A percentile compares a stretch with the other conserved stretches of the same genome.
Conservation (phyloP, 805 yeast species). For the Saturnispora mendoncae region DNA sequence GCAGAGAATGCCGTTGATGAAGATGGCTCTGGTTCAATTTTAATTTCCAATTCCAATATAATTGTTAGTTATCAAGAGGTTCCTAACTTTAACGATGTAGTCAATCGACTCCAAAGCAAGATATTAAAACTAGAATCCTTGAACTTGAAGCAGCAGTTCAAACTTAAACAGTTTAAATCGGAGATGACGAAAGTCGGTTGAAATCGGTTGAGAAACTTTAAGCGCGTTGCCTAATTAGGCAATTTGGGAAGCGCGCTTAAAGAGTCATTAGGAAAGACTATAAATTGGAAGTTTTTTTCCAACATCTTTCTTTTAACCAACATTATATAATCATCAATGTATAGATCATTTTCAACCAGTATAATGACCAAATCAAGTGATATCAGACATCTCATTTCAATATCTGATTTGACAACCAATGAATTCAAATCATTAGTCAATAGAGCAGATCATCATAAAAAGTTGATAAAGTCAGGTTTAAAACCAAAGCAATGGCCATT, state of each 20-base stretch:
- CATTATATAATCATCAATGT: neutral
- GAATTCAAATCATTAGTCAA: slow-evolving; percentile 67
- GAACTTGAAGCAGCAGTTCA: neutral
- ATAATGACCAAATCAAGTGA: slow-evolving; percentile 15
- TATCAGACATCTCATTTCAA: slow-evolving; percentile 71
- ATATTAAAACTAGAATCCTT: neutral
- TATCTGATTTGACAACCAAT: slow-evolving; percentile 61
- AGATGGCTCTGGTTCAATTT: neutral
- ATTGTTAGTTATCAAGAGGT: neutral
- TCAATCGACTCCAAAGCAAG: neutral
- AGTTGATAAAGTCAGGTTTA: slow-evolving; percentile 48
- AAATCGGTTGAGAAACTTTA: neutral
- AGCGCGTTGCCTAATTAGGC: slow-evolving; percentile 18
- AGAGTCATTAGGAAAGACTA: slow-evolving; percentile 3
- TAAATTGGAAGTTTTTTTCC: neutral
- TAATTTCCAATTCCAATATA: neutral
- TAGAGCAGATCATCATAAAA: slow-evolving; percentile 65
- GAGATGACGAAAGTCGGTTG: neutral
- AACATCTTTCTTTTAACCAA: neutral
- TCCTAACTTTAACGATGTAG: neutral
- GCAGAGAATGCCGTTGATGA: neutral
- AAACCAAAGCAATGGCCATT: slow-evolving; percentile 39
- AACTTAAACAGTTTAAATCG: neutral
- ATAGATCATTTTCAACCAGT: slow-evolving; percentile 27
- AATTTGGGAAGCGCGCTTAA: slow-evolving; percentile 16